phyloP scores from a whole-genome alignment of 2,329 filamentous ascomycete genomes.

The Colletotrichum cereale region DNA sequence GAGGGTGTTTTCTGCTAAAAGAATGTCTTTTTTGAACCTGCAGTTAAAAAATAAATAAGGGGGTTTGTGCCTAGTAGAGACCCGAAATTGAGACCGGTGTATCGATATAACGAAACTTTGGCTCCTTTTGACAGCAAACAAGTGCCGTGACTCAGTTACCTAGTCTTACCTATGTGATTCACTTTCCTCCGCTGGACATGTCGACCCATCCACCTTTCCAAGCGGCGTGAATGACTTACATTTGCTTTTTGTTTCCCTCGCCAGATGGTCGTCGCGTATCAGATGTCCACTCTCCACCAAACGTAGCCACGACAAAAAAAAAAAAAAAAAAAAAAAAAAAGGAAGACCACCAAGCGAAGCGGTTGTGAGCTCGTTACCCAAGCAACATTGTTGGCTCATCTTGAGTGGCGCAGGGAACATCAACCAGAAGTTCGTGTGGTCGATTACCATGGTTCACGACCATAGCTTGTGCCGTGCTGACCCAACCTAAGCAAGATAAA shows the following conservation, averaged over 20 bases:
- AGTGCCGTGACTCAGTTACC: no score
- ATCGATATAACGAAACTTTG: background rate
- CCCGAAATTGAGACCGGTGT: background rate
- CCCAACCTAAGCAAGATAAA: background rate
- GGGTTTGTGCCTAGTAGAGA: background rate
- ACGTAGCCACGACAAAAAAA: background rate
- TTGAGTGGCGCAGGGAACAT: no score
- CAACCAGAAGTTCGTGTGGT: no score
- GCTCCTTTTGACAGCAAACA: no score
- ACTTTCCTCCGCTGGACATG: background rate
- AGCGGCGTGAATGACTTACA: background rate
- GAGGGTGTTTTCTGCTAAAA: background rate
- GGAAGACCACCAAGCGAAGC: background rate
- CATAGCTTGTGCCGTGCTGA: background rate
- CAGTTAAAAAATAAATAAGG: rapidly evolving
- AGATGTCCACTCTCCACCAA: background rate
- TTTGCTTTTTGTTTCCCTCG: background rate
- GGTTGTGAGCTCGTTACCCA: background rate
- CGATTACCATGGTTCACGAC: background rate
- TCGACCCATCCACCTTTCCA: background rate
- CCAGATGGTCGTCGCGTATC: background rate
- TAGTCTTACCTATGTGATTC: background rate
- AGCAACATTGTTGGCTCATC: background rate
- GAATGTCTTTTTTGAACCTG: background rate
- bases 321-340: background rate